Percentiles rank a stretch among this genome's conserved stretches.
These are phyloP conservation scores for Syzygium syzygioides DNA, from an alignment of 441 rosid genomes.

Conservation along the genomic window DNA sequence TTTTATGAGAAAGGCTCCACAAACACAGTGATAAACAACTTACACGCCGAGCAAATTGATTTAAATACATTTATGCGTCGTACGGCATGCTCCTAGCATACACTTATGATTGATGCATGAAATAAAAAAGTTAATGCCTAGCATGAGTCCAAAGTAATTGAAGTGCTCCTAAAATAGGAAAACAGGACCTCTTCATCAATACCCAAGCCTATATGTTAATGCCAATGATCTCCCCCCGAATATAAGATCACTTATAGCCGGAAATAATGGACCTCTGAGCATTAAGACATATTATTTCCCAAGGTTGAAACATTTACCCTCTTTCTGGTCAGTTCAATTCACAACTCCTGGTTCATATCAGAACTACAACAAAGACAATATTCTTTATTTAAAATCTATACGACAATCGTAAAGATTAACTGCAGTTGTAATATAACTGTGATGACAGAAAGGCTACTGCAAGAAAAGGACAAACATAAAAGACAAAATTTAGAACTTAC, in stretches of 20 bases:
- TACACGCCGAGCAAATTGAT: background rate
- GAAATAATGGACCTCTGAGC: background rate
- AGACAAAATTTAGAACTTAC: slow-evolving; percentile 35
- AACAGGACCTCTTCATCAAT: background rate
- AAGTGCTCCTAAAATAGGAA: background rate
- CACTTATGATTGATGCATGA: background rate
- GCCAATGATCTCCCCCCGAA: background rate
- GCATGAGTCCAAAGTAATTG: background rate
- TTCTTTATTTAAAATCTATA: background rate
- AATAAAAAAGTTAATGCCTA: background rate
- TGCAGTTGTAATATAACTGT: background rate
- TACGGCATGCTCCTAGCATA: background rate
- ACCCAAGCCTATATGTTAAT: background rate
- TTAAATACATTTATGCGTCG: background rate
- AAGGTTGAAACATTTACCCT: background rate
- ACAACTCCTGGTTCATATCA: background rate
- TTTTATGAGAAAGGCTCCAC: background rate
- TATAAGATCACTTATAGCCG: background rate
- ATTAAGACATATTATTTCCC: background rate
- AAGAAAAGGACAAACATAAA: background rate
- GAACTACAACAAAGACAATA: background rate
- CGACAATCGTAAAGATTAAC: background rate
- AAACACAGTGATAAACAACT: background rate
- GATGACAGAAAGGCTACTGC: background rate
- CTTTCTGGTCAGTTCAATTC: background rate